Percentiles rank a stretch among this genome's conserved stretches.
phyloP scores from a whole-genome alignment of 2,329 filamentous ascomycete species.

The Fusarium tuaranense region DNA sequence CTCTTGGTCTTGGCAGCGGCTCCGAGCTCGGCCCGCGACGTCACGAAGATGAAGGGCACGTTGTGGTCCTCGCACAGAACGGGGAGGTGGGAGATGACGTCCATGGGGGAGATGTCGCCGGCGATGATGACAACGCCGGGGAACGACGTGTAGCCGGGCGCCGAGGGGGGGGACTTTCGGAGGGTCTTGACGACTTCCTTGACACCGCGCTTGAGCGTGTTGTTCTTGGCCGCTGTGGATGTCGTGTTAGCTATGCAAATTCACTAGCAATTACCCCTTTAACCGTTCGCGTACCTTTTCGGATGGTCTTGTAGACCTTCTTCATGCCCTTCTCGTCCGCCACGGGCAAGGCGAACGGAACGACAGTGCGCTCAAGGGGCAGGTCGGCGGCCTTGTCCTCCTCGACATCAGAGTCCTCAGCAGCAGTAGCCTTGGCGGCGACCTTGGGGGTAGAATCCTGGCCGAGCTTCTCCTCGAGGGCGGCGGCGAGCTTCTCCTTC shows the following conservation, averaged over 20 bases:
- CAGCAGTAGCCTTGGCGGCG: constrained; percentile 54
- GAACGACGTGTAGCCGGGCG: constrained; percentile 71
- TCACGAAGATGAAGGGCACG: constrained; percentile 96
- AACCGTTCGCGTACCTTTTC: constrained; percentile 60
- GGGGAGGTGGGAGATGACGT: constrained; percentile 98
- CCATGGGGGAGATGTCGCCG: constrained; percentile 97
- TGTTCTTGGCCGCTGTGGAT: constrained; percentile 86
- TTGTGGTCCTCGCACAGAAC: constrained; percentile 98
- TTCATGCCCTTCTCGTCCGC: constrained; percentile 81
- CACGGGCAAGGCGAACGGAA: constrained; percentile 86
- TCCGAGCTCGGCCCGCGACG: constrained; percentile 91
- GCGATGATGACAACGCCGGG: constrained; percentile 90
- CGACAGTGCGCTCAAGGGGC: constrained; percentile 69
- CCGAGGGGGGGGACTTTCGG: constrained; percentile 84
- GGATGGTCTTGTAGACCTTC: constrained; percentile 69
- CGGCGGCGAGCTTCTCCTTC: constrained; percentile 77
- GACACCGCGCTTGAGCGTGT: constrained; percentile 95
- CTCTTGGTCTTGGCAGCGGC: constrained; percentile 95
- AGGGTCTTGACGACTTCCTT: constrained; percentile 99
- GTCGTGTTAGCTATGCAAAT: constrained; percentile 22
- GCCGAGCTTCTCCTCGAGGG: constrained; percentile 74
- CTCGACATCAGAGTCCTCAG: constrained; percentile 59
- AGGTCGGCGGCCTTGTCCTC: constrained; percentile 58
- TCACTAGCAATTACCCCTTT: background rate
- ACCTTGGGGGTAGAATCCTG: constrained; percentile 61